A percentile compares a stretch with the other conserved stretches of the same genome.
These are phyloP conservation scores for Aspergillus proliferans DNA, from an alignment of 2,329 filamentous ascomycete species.

Conservation along the genomic window DNA sequence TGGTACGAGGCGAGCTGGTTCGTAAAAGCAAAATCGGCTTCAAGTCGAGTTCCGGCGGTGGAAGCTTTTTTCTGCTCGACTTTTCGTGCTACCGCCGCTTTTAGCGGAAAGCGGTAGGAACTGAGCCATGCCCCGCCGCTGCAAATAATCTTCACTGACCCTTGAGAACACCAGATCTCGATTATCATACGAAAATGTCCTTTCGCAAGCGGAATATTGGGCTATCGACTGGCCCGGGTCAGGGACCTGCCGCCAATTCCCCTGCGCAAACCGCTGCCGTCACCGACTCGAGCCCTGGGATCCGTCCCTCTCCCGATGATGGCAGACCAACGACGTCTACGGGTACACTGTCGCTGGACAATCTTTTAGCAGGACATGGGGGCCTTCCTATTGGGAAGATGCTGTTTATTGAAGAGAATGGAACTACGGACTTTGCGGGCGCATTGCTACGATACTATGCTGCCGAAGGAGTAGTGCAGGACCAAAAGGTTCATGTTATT, in stretches of 20 bases:
- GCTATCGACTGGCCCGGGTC: conserved; percentile 39
- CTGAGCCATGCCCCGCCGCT: conserved; percentile 17
- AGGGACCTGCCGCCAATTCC: conserved; percentile 25
- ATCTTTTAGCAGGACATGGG: conserved; percentile 75
- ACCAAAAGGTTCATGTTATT: conserved; percentile 79
- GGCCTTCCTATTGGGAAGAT: conserved; percentile 77
- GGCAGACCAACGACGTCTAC: conserved; percentile 86
- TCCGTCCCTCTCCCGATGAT: conserved; percentile 81
- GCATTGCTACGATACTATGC: conserved; percentile 81
- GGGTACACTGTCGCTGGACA: conserved; percentile 78
- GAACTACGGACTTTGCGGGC: conserved; percentile 89
- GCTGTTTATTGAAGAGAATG: conserved; percentile 76
- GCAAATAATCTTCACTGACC: neutral
- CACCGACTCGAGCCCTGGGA: conserved; percentile 42
- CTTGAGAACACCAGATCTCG: neutral
- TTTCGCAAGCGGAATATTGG: conserved; percentile 63
- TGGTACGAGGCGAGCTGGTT: too few species aligned
- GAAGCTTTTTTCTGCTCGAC: conserved; percentile 18
- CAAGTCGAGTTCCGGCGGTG: neutral
- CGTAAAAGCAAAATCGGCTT: neutral
- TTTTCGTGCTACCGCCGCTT: conserved; percentile 21
- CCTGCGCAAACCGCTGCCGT: conserved; percentile 22
- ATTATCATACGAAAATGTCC: conserved; percentile 45
- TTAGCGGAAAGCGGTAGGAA: conserved; percentile 2
- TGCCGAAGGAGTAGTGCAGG: conserved; percentile 86